Evolutionary conservation across 192 early-diverging fungal species (phyloP), one percentile per base, ranked within the genome.

Genomic region (Entomortierella parvispora): DNA sequence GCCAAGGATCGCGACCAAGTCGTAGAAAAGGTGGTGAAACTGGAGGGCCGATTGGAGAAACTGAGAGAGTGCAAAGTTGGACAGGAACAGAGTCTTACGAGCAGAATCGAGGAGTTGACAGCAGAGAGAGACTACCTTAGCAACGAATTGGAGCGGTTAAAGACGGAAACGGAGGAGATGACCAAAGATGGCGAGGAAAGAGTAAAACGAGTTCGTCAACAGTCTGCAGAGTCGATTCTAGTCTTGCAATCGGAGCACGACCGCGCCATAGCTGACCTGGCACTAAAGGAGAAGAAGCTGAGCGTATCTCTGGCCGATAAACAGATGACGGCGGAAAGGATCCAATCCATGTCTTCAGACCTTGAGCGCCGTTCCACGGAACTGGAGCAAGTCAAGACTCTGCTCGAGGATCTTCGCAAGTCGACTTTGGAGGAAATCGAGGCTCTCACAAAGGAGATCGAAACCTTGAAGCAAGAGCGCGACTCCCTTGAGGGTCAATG

Each of bases 1-100:
- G 57, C 64, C 45, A 76, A 76, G 52, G 71, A 76, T 20, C 49
- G 71, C 3, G 71, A 76, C 7, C 37, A 47, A 49, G 71, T 76
- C 17, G 29, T 33, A 2, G 71, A 66, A 23, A 67, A 76, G 53
- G 71, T 76, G 7, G 52, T 50, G 25, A 60, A 55, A 17, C 43
- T 76, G 52, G 71, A 76, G 46, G 48, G 45, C 26, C 47, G 65
- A 10, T 33, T 76, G 12, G 71, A 76, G 29, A 48, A 34, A 33
- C 17, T 76, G 33, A 66, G 55, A 5, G 71, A 76, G 45, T 67
- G 64, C 51, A 66, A 76, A 14, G 50, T 55, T 45, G 71, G 71
- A 0, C 71, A 76, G 31, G 71, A 76, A 22, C 71, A 76, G 20
- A 66, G 51, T n/a, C 34, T 76, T 6, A 67, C 71, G 11, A 63